Percentiles rank a stretch among this genome's conserved stretches.
These are phyloP conservation scores for Citrus medica DNA, from an alignment of 345 rosid species.

Conservation along the genomic window DNA sequence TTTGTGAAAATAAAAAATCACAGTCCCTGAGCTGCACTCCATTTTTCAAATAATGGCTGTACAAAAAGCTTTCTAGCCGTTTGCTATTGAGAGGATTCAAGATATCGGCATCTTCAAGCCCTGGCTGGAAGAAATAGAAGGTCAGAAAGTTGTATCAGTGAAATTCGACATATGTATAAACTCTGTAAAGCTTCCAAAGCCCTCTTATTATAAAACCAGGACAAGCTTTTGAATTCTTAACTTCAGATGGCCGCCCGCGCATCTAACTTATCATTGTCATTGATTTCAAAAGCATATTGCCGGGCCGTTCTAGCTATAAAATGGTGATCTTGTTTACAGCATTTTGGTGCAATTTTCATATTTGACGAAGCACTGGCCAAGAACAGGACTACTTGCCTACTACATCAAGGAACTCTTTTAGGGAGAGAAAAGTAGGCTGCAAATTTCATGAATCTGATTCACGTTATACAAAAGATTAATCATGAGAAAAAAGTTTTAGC, in stretches of 20 bases:
- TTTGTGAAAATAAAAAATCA: background rate
- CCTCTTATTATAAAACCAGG: background rate
- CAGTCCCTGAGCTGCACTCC: background rate
- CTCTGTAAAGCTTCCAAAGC: background rate
- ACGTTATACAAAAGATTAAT: too few species aligned
- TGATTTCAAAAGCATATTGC: background rate
- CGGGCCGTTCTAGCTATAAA: background rate
- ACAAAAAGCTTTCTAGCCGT: background rate
- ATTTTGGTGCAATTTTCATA: too few species aligned
- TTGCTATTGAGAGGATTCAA: too few species aligned
- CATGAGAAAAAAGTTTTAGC: too few species aligned
- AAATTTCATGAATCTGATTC: too few species aligned
- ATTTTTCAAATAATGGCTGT: background rate
- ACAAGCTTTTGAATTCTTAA: background rate
- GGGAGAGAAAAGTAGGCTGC: too few species aligned
- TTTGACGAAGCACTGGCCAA: too few species aligned
- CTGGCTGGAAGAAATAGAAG: constrained; percentile 10
- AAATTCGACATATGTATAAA: background rate
- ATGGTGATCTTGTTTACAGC: background rate
- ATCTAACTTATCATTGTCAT: background rate
- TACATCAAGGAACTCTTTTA: too few species aligned
- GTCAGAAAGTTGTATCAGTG: background rate
- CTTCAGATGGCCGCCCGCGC: background rate
- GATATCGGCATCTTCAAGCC: background rate
- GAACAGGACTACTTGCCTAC: too few species aligned